Base-by-base conservation (phyloP, 805 yeast genomes). In the Ogataea corticis region DNA sequence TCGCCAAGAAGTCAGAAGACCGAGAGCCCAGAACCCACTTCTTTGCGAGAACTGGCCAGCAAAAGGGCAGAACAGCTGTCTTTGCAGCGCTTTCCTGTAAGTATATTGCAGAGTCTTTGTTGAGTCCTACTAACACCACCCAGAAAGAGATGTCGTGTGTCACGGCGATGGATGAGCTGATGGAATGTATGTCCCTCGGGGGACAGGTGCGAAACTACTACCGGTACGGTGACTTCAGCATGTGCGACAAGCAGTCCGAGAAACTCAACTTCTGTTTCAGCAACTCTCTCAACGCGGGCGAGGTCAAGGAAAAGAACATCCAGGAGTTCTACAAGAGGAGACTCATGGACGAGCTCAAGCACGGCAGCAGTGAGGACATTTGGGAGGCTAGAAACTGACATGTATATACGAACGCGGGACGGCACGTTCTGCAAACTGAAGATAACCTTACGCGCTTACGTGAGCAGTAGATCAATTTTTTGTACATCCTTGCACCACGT, bases 121-220 rank as follows among this genome's bases (percentile, higher is more conserved):
- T 15, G 7, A 18, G 25, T 18, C 16, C 27, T 40, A 45, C 55
- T 42, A 40, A 42, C 41, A n/a, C 25, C 33, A 7, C 25, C 15
- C 34, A 64, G 66, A 63, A 56, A 46, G 70, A 66, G 42, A 58
- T 85, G 90, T 76, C 79, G 41, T 85, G 92, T 59, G 72, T 83
- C 43, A 88, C 92, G 35, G 94, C 94, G 1, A 83, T 91, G 65
- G 96, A 91, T 64, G 96, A 89, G 59, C 71, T 91, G 17, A 75
- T 90, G 37, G 83, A 80, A 38, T 92, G 98, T 63, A 89, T 87
- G 67, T 87, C 97, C 0, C 61, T 91, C 2, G 97, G 96, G 3
- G 97, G 97, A 0, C 97, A 91, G 61, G 68, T 87, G 16, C 78
- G 95, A 49, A 78, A 85, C 65, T 85, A 86, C 58, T 92, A 91